These are phyloP conservation scores for Amylocarpus encephaloides DNA, from an alignment of 2,329 filamentous ascomycete species.

Conservation along the genomic window DNA sequence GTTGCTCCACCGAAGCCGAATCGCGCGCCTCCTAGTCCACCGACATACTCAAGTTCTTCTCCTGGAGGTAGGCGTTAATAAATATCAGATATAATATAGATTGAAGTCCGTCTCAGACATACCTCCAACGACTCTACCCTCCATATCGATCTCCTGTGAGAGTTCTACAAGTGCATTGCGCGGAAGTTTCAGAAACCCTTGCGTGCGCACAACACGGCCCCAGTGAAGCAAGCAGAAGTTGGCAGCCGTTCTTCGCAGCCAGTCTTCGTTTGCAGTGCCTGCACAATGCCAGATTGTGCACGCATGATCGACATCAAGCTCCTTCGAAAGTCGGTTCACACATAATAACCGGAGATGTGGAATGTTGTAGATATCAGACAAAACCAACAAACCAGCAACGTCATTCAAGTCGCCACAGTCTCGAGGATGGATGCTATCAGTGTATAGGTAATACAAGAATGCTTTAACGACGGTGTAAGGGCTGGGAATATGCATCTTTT, in stretches of 20 bases:
- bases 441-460: slow-evolving; percentile 95
- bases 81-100: slow-evolving; percentile 9
- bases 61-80: slow-evolving; percentile 23
- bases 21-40: slow-evolving; percentile 42
- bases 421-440: slow-evolving; percentile 70
- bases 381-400: slow-evolving; percentile 88
- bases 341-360: slow-evolving; percentile 85
- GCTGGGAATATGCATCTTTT: slow-evolving; percentile 96
- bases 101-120: slow-evolving; percentile 53
- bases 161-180: slow-evolving; percentile 79
- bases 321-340: slow-evolving; percentile 81
- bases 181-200: slow-evolving; percentile 76
- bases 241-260: slow-evolving; percentile 83
- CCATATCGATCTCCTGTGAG: slow-evolving; percentile 86
- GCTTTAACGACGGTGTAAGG: slow-evolving; percentile 90
- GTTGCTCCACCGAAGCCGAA: slow-evolving; percentile 41
- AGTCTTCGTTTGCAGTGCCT: slow-evolving; percentile 82
- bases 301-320: slow-evolving; percentile 89
- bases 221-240: slow-evolving; percentile 88
- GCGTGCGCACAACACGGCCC: slow-evolving; percentile 86
- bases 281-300: slow-evolving; percentile 96
- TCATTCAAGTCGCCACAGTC: slow-evolving; percentile 65
- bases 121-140: slow-evolving; percentile 83
- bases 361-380: slow-evolving; percentile 98
- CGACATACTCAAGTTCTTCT: slow-evolving; percentile 37